Percentiles rank a stretch among this genome's conserved stretches.
These are phyloP conservation scores for Ophiocordyceps camponoti-rufipedis DNA, from an alignment of 2,329 filamentous ascomycete genomes.

Conservation along the genomic window DNA sequence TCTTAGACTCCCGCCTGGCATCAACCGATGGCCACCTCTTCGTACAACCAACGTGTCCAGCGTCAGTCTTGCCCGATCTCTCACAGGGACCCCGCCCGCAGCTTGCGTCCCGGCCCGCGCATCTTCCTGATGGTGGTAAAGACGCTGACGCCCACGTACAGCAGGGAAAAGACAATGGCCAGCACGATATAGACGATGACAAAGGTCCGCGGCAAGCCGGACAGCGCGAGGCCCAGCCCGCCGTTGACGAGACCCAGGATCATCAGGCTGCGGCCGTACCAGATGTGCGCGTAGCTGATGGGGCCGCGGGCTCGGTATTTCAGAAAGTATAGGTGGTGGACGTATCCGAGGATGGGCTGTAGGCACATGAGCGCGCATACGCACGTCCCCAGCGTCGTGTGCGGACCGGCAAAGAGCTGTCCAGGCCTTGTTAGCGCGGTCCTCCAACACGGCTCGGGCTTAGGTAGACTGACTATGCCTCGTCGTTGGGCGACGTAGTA, in stretches of 20 bases:
- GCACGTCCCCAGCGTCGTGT: slow-evolving; percentile 37
- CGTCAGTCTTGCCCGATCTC: not conserved
- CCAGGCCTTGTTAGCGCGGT: not conserved
- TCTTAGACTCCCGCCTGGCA: too few species aligned
- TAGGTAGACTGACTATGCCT: not conserved
- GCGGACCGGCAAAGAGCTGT: slow-evolving; percentile 32
- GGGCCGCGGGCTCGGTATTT: slow-evolving; percentile 26
- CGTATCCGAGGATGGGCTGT: slow-evolving; percentile 37
- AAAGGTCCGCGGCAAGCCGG: slow-evolving; percentile 18
- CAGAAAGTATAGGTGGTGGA: slow-evolving; percentile 37
- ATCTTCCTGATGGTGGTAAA: slow-evolving; percentile 2
- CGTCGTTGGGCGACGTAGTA: slow-evolving; percentile 21
- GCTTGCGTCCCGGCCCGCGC: not conserved
- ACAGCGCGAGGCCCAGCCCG: slow-evolving; percentile 38
- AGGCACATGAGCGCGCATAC: slow-evolving; percentile 34
- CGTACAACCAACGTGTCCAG: too few species aligned
- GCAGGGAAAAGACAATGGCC: slow-evolving; percentile 25
- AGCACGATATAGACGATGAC: slow-evolving; percentile 38
- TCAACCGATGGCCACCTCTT: too few species aligned
- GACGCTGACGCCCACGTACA: slow-evolving; percentile 21
- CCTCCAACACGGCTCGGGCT: too few species aligned
- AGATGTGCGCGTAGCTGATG: slow-evolving; percentile 40
- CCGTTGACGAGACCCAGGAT: slow-evolving; percentile 43
- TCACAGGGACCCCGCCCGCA: not conserved
- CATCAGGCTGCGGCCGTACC: slow-evolving; percentile 41